Evolutionary conservation across 2,329 filamentous ascomycete genomes (phyloP).

Genomic region (Pyrenochaeta sp.): DNA sequence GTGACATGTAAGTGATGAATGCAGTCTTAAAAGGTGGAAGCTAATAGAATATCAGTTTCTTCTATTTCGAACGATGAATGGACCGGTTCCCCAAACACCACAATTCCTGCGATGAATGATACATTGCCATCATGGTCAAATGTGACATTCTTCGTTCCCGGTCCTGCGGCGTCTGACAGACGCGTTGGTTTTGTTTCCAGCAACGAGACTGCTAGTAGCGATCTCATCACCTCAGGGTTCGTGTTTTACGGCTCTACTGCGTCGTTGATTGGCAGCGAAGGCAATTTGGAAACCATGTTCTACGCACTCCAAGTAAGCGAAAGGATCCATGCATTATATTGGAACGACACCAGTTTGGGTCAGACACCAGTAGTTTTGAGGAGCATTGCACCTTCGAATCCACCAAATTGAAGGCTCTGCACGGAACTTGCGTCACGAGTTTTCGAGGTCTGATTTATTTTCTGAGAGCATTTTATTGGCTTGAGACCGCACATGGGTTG

Average conservation of each 20-base stretch:
- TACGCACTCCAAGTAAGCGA: constrained; percentile 15
- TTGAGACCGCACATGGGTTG: too few relatives aligned
- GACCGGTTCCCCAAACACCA: constrained; percentile 24
- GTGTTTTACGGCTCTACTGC: constrained; percentile 29
- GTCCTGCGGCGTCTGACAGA: constrained; percentile 6
- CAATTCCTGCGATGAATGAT: constrained; percentile 4
- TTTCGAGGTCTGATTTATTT: too few relatives aligned
- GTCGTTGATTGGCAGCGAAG: constrained; percentile 13
- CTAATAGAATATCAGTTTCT: constrained; percentile 14
- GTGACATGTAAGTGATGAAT: constrained; percentile 19
- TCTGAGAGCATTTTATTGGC: too few relatives aligned
- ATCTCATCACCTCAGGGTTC: constrained; percentile 19
- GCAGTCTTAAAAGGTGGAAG: too few relatives aligned
- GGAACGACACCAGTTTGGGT: constrained; percentile 30
- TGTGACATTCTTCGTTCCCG: constrained; percentile 25
- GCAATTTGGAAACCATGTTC: constrained; percentile 22
- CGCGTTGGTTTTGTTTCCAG: constrained; percentile 24
- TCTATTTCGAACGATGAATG: constrained; percentile 9
- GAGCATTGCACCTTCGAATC: constrained; percentile 24
- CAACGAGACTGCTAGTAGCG: constrained; percentile 2
- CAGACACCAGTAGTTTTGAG: constrained; percentile 26
- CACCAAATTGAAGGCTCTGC: too few relatives aligned
- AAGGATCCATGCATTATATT: constrained; percentile 22
- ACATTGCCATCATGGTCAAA: constrained; percentile 21
- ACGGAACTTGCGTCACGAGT: too few relatives aligned